A percentile compares a stretch with the other conserved stretches of the same genome.
Evolutionary conservation across 2,329 filamentous ascomycete genomes (phyloP).

Genomic region (Colletotrichum sublineola): DNA sequence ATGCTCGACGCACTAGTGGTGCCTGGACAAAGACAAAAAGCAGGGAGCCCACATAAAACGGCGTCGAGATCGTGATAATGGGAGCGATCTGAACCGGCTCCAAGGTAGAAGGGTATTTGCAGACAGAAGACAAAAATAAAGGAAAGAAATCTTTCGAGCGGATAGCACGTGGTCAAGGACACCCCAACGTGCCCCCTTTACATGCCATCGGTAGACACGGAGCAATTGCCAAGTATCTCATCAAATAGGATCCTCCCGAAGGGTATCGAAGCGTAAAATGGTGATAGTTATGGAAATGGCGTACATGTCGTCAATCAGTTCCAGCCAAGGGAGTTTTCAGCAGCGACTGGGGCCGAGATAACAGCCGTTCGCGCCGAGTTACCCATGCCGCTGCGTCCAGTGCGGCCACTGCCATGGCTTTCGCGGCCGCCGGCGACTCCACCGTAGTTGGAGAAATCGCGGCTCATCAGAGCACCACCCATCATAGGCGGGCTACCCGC

Average conservation of each 20-base stretch:
- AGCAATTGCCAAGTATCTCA: constrained; percentile 36
- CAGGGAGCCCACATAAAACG: not conserved
- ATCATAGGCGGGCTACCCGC: constrained; percentile 72
- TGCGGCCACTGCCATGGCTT: constrained; percentile 74
- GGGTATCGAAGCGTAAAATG: constrained; percentile 44
- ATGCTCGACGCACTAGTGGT: constrained; percentile 4
- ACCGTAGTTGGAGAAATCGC: constrained; percentile 68
- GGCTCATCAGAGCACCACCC: constrained; percentile 75
- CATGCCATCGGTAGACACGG: constrained; percentile 33
- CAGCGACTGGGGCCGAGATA: constrained; percentile 91
- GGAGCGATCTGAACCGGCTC: constrained; percentile 11
- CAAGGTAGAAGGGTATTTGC: constrained; percentile 33
- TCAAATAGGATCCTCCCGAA: constrained; percentile 42
- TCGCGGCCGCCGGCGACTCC: constrained; percentile 65
- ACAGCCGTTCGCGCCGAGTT: constrained; percentile 70
- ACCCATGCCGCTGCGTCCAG: constrained; percentile 62
- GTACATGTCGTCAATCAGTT: constrained; percentile 72
- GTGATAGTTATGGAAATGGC: constrained; percentile 42
- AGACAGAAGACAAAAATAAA: constrained; percentile 33
- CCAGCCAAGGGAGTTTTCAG: constrained; percentile 96
- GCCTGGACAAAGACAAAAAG: not conserved
- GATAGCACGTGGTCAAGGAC: constrained; percentile 35
- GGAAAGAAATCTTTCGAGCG: constrained; percentile 38
- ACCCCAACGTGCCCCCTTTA: constrained; percentile 23
- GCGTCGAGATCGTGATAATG: constrained; percentile 24